A percentile compares a stretch with the other conserved stretches of the same genome.
Evolutionary conservation across 345 rosid genomes (phyloP).

Genomic region (Schrenkiella parvula): DNA sequence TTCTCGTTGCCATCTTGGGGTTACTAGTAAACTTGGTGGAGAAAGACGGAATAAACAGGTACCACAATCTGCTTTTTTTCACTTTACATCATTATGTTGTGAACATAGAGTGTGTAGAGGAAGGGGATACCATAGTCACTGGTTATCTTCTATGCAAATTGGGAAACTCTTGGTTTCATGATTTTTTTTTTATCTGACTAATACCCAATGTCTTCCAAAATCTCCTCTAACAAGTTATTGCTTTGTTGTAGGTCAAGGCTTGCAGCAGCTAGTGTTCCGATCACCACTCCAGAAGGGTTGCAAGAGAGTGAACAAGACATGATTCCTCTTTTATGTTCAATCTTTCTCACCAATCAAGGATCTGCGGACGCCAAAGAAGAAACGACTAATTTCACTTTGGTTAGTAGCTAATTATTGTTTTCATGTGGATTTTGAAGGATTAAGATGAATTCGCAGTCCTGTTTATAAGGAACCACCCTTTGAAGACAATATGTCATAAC

Average conservation of each 20-base stretch:
- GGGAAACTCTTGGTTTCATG: background rate
- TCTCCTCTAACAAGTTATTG: background rate
- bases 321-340: conserved; percentile 74
- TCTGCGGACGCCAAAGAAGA: conserved; percentile 61
- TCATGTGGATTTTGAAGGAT: background rate
- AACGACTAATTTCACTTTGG: conserved; percentile 47
- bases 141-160: background rate
- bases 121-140: background rate
- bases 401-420: conserved; percentile 33
- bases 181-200: background rate
- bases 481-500: background rate
- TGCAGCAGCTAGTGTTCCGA: conserved; percentile 57
- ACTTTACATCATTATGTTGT: background rate
- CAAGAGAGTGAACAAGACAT: conserved; percentile 49
- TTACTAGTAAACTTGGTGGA: conserved; percentile 90
- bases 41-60: conserved; percentile 92
- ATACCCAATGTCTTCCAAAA: background rate
- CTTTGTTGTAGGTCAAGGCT: conserved; percentile 58
- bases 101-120: background rate
- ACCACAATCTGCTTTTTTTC: background rate
- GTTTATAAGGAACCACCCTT: too few species aligned
- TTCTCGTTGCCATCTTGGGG: conserved; percentile 94
- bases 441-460: too few species aligned
- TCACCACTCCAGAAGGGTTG: conserved; percentile 50
- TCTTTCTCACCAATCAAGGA: conserved; percentile 78